Percentiles rank a stretch among this genome's conserved stretches.
These are phyloP conservation scores for Knufia petricola DNA, from an alignment of 2,329 filamentous ascomycete genomes.

Conservation along the genomic window DNA sequence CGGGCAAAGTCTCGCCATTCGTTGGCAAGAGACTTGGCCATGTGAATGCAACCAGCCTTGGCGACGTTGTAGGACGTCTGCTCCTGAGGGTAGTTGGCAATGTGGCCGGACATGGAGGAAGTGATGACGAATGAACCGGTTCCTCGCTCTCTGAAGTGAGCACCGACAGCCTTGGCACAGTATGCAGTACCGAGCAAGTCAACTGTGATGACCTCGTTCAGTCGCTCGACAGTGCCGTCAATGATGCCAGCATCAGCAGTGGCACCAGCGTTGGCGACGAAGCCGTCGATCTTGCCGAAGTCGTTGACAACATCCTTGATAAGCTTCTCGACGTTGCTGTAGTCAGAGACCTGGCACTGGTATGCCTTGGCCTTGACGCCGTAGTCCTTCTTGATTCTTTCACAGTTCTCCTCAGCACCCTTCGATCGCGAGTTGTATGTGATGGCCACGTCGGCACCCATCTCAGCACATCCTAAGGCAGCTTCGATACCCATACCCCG, in stretches of 20 bases:
- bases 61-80: slow-evolving; percentile 54
- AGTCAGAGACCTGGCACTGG: slow-evolving; percentile 53
- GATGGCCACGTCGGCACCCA: slow-evolving; percentile 55
- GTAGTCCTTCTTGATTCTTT: slow-evolving; percentile 50
- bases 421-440: slow-evolving; percentile 56
- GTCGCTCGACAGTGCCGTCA: slow-evolving; percentile 60
- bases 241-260: slow-evolving; percentile 60
- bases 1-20: slow-evolving; percentile 62
- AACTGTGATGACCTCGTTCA: slow-evolving; percentile 69
- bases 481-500: slow-evolving; percentile 57
- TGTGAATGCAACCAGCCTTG: slow-evolving; percentile 58
- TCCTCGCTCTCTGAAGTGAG: slow-evolving; percentile 60
- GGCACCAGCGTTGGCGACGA: slow-evolving; percentile 61
- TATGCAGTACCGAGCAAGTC: slow-evolving; percentile 80
- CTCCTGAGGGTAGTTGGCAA: slow-evolving; percentile 52
- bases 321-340: slow-evolving; percentile 46
- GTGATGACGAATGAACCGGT: slow-evolving; percentile 58
- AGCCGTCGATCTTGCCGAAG: slow-evolving; percentile 60
- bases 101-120: slow-evolving; percentile 50
- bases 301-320: slow-evolving; percentile 54
- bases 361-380: slow-evolving; percentile 59
- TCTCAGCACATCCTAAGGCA: slow-evolving; percentile 55
- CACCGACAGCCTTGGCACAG: slow-evolving; percentile 80
- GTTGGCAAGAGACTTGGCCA: slow-evolving; percentile 55
- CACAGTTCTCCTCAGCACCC: slow-evolving; percentile 57